Conservation (phyloP, 352 stramenopile genomes). For the Plasmopara muralis region DNA sequence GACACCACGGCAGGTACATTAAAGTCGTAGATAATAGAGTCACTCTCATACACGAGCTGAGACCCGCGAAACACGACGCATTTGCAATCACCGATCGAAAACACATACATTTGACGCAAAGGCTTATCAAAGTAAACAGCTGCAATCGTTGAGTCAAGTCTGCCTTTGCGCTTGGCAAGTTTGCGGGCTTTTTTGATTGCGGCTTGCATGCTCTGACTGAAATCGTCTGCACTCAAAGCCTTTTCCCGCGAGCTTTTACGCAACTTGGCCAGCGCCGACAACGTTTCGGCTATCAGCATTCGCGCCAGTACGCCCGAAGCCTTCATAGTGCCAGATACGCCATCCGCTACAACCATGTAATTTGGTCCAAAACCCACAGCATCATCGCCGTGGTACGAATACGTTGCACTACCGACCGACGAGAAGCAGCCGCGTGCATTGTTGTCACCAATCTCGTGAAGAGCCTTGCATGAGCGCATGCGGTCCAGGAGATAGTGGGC, state of each 20-base stretch:
- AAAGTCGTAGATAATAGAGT: constrained; percentile 89
- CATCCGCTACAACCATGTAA: constrained; percentile 84
- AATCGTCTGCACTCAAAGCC: constrained; percentile 50
- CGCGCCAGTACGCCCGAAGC: constrained; percentile 71
- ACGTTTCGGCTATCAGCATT: constrained; percentile 71
- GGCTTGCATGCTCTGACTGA: constrained; percentile 54
- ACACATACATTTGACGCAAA: constrained; percentile 73
- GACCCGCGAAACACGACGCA: constrained; percentile 64
- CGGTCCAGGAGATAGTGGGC: constrained; percentile 64
- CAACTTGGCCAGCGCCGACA: constrained; percentile 60
- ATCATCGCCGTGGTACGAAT: constrained; percentile 83
- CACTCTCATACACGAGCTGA: constrained; percentile 75
- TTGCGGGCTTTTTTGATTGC: constrained; percentile 72
- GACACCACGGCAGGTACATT: constrained; percentile 84
- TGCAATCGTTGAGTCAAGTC: constrained; percentile 78
- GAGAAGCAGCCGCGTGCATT: constrained; percentile 45
- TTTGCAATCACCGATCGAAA: constrained; percentile 85
- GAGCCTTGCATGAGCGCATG: constrained; percentile 65
- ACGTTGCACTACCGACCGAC: constrained; percentile 65
- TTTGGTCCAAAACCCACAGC: constrained; percentile 75
- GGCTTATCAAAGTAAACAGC: constrained; percentile 74
- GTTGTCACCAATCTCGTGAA: constrained; percentile 34
- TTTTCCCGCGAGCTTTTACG: constrained; percentile 52
- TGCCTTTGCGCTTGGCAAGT: constrained; percentile 64
- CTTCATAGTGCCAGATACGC: constrained; percentile 82